These are phyloP conservation scores for Rosa multiflora DNA, from an alignment of 306 rosid genomes.

Conservation along the genomic window DNA sequence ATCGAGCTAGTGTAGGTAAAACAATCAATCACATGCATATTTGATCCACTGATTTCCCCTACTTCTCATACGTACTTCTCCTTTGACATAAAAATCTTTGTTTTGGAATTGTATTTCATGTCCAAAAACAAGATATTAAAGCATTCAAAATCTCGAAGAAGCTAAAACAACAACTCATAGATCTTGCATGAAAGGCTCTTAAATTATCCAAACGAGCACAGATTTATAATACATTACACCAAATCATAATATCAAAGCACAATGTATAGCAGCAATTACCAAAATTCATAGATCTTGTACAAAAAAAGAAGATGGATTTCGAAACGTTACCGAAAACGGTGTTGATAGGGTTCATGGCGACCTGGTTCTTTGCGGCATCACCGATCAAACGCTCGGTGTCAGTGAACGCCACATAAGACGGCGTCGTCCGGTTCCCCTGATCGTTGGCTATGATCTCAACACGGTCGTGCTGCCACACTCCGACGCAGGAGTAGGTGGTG, in stretches of 20 bases:
- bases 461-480: conserved; percentile 86
- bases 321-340: conserved; percentile 67
- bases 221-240: not conserved
- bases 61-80: too few species aligned
- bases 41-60: not conserved
- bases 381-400: conserved; percentile 76
- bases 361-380: conserved; percentile 84
- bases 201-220: not conserved
- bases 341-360: conserved; percentile 81
- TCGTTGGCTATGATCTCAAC: conserved; percentile 82
- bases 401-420: conserved; percentile 75
- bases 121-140: not conserved
- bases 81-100: too few species aligned
- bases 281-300: too few species aligned
- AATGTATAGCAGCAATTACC: not conserved
- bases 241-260: not conserved
- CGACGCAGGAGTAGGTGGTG: conserved; percentile 74
- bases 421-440: conserved; percentile 79
- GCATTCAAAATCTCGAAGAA: not conserved
- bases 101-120: not conserved
- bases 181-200: not conserved
- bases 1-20: not conserved
- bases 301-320: too few species aligned
- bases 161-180: not conserved
- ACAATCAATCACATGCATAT: not conserved